A percentile compares a stretch with the other conserved stretches of the same genome.
Conservation (phyloP, 306 rosid genomes). For the Sicyos edulis region DNA sequence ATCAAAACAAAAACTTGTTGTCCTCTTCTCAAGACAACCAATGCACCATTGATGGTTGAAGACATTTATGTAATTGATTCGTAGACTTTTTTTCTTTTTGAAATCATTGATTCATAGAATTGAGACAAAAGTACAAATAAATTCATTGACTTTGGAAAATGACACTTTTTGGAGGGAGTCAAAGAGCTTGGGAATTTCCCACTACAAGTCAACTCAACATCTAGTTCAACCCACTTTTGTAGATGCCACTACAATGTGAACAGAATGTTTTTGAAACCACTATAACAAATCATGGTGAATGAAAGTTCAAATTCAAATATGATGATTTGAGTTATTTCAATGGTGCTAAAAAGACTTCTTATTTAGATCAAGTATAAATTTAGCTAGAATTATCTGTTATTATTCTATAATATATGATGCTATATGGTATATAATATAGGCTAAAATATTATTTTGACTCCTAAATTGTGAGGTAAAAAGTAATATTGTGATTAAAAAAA, state of each 20-base stretch:
- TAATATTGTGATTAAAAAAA: too few species aligned
- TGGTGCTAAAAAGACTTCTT: too few species aligned
- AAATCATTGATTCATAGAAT: not conserved
- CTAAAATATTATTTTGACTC: too few species aligned
- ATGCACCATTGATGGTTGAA: not conserved
- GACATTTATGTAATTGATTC: not conserved
- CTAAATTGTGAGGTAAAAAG: too few species aligned
- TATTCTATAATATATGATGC: too few species aligned
- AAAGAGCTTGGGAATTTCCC: not conserved
- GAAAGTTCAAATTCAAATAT: not conserved
- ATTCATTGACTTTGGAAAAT: constrained; percentile 1
- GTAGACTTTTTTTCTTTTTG: too few species aligned
- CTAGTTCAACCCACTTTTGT: not conserved
- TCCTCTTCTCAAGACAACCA: not conserved
- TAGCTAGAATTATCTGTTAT: too few species aligned
- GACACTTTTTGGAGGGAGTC: not conserved
- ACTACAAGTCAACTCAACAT: not conserved
- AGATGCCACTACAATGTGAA: not conserved
- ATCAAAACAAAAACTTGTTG: not conserved
- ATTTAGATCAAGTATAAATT: too few species aligned
- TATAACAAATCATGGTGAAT: not conserved
- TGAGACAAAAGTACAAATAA: not conserved
- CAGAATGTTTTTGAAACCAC: not conserved
- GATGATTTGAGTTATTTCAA: not conserved
- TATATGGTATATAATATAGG: too few species aligned